Conservation (phyloP, 2,329 filamentous ascomycete species). For the Helotiales sp. region DNA sequence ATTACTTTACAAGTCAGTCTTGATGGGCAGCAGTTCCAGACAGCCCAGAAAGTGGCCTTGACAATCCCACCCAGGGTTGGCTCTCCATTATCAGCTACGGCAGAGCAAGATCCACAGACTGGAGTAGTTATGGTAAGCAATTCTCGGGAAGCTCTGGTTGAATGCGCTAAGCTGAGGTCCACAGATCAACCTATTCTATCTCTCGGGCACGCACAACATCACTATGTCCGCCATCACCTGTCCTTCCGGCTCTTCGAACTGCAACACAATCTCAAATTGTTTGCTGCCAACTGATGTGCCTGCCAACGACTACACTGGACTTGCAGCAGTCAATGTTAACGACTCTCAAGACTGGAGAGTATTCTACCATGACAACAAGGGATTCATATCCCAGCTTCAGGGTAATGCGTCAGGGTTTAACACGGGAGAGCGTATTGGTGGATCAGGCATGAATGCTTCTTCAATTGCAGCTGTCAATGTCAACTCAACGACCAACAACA, state of each 20-base stretch:
- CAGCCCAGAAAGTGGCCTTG: constrained; percentile 17
- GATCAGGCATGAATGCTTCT: constrained; percentile 18
- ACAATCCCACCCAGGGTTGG: constrained; percentile 18
- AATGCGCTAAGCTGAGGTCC: not conserved
- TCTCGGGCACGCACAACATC: constrained; percentile 20
- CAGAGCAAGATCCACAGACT: constrained; percentile 17
- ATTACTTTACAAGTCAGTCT: constrained; percentile 23
- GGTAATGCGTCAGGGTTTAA: constrained; percentile 24
- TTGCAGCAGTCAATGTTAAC: constrained; percentile 26
- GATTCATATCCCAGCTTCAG: constrained; percentile 20
- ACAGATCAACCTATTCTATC: constrained; percentile 27
- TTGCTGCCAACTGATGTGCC: constrained; percentile 17
- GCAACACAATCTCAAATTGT: constrained; percentile 19
- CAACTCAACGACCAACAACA: constrained; percentile 26
- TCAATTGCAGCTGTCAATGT: constrained; percentile 25
- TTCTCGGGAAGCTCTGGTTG: not conserved
- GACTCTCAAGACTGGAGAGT: constrained; percentile 27
- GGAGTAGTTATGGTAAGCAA: constrained; percentile 23
- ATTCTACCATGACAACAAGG: constrained; percentile 23
- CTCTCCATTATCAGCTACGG: constrained; percentile 25
- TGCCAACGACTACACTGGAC: constrained; percentile 17
- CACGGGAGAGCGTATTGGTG: constrained; percentile 21
- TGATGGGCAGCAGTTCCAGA: constrained; percentile 19
- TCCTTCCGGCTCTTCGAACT: constrained; percentile 16
- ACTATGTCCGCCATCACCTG: constrained; percentile 26